Evolutionary conservation across 768 basidiomycete genomes (phyloP).

Genomic region (Trametes gibbosa): DNA sequence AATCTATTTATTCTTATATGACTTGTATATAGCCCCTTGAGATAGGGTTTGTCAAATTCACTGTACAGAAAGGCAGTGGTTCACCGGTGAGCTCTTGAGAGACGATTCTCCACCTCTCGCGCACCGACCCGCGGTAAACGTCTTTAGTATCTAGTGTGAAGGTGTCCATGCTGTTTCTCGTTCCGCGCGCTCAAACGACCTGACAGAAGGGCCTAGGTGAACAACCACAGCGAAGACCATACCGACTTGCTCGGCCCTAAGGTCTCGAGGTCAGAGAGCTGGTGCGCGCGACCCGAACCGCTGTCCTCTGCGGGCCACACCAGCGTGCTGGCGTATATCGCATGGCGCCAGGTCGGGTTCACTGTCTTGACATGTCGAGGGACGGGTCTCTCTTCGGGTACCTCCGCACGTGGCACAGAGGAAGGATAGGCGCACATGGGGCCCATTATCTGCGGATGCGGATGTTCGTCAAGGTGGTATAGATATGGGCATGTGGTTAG

Average conservation of each 20-base stretch:
- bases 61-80: no score
- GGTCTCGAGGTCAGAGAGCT: neutral
- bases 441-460: neutral
- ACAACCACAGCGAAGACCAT: neutral
- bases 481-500: neutral
- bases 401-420: neutral
- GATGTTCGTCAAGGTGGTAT: neutral
- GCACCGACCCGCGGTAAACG: no score
- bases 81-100: no score
- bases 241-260: neutral
- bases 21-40: no score
- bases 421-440: neutral
- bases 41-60: no score
- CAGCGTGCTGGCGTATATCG: slow-evolving; percentile 18
- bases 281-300: no score
- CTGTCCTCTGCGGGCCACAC: slow-evolving; percentile 11
- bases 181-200: neutral
- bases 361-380: neutral
- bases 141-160: no score
- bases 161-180: neutral
- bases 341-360: slow-evolving; percentile 19
- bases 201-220: neutral
- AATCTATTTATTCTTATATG: no score
- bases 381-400: neutral
- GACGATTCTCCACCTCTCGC: no score